Base-by-base conservation (phyloP, 2,329 filamentous ascomycete genomes). In the Penicillium sp. region DNA sequence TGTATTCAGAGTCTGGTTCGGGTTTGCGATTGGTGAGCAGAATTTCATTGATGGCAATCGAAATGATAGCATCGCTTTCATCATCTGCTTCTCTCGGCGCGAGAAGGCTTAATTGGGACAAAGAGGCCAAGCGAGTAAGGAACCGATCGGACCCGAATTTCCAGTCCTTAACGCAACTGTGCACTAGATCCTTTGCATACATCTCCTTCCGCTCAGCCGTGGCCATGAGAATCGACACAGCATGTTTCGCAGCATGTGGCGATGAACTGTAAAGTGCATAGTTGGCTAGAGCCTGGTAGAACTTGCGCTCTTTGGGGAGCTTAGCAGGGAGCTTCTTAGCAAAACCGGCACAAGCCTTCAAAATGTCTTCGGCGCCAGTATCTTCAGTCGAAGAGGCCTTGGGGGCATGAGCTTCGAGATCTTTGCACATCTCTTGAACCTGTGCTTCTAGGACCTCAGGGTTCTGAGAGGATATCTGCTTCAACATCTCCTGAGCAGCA, bases 281-380 rank as follows among this genome's bases (percentile, higher is more conserved):
- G 60, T 82, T 86, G 53, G 86, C 83, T 67, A 99, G 79, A 1
- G 89, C 86, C 62, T 93, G 84, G 28, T 83, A 77, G 61, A 97
- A 92, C 57, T 87, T 88, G 48, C 86, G 83, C 54, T 95, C 88
- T 51, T 83, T 81, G 1, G 88, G 88, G 45, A 99, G 81, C 52
- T 97, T 91, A 10, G 84, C 79, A 0, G 92, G 85, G 59, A 95
- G 92, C 60, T 86, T 90, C 63, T 86, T 86, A 1, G 91, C 88
- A 67, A 95, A 99, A 2, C 88, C 89, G 9, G 92, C 88, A 66
- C 93, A 96, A 2, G 95, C 92, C 67, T 95, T 96, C 50, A 99
- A 77, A 2, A 92, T 92, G 62, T 96, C 89, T 11, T 93, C 88
- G n/a, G 88, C 85, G 3, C 81, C 79, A 1, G 82, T 70, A 45